Conservation (phyloP, 768 basidiomycete species). For the Termitomyces sp. region DNA sequence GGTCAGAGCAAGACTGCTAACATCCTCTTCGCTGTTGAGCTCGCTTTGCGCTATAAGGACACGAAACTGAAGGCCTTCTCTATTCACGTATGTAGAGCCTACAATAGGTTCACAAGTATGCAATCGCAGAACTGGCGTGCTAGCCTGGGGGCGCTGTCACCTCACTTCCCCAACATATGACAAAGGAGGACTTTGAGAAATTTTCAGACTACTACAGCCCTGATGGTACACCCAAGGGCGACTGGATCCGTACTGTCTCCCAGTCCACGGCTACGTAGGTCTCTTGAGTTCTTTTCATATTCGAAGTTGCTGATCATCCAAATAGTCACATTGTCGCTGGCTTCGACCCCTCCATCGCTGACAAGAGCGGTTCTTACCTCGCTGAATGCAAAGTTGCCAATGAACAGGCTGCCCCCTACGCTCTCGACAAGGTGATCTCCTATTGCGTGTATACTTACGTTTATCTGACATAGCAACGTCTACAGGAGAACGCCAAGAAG, state of each 20-base stretch:
- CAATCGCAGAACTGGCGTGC: neutral
- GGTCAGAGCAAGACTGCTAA: constrained; percentile 14
- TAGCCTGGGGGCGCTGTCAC: constrained; percentile 7
- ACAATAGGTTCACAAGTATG: neutral
- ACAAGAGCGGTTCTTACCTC: constrained; percentile 8
- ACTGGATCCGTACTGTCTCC: neutral
- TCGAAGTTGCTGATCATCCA: neutral
- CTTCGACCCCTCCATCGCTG: constrained; percentile 7
- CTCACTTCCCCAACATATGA: constrained; percentile 4
- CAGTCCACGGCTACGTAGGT: constrained; percentile 5
- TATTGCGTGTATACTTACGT: neutral
- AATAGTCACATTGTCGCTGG: constrained; percentile 4
- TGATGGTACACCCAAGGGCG: constrained; percentile 5
- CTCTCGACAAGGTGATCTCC: constrained; percentile 1
- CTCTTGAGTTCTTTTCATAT: neutral
- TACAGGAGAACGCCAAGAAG: constrained; percentile 7
- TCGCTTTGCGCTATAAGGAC: constrained; percentile 7
- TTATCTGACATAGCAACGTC: neutral
- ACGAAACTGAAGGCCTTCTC: constrained; percentile 6
- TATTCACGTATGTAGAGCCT: constrained; percentile 1
- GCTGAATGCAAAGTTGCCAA: constrained; percentile 4
- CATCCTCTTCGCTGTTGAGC: constrained; percentile 2
- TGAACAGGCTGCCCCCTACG: constrained; percentile 6
- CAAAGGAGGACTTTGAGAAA: constrained; percentile 7
- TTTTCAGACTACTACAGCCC: constrained; percentile 8